Conservation (phyloP, 2,329 filamentous ascomycete genomes). For the Diaporthe sp. region DNA sequence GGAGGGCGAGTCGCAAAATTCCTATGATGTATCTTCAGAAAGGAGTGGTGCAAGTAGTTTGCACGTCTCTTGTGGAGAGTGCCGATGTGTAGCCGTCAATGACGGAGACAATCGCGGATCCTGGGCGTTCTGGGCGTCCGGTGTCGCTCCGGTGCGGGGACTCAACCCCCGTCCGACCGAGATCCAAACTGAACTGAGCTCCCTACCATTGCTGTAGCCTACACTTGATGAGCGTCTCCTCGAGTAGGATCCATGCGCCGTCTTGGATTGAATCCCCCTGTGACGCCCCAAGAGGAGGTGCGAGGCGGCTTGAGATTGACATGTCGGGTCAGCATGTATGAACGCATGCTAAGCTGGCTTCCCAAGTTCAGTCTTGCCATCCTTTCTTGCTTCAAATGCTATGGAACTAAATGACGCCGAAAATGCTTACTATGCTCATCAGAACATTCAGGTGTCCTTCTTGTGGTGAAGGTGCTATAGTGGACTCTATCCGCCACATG, state of each 20-base stretch:
- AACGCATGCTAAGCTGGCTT: neutral
- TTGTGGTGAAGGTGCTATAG: neutral
- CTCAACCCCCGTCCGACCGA: neutral
- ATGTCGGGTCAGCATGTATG: neutral
- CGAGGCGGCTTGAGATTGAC: neutral
- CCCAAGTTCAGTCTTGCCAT: neutral
- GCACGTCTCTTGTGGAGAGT: neutral
- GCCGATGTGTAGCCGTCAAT: constrained; percentile 3
- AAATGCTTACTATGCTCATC: neutral
- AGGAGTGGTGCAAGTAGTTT: neutral
- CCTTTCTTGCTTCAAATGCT: no score
- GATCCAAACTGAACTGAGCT: neutral
- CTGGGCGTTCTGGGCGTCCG: neutral
- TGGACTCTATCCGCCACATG: neutral
- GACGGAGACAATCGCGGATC: neutral
- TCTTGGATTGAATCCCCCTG: neutral
- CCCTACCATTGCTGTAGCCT: neutral
- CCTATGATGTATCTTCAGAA: neutral
- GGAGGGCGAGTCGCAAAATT: neutral
- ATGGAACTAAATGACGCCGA: neutral
- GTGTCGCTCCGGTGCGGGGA: constrained; percentile 17
- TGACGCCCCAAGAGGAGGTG: neutral
- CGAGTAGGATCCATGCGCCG: neutral
- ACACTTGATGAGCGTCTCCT: neutral
- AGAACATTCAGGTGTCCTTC: neutral